Evolutionary conservation across 2,329 filamentous ascomycete species (phyloP).

Genomic region (Fusarium xylarioides): DNA sequence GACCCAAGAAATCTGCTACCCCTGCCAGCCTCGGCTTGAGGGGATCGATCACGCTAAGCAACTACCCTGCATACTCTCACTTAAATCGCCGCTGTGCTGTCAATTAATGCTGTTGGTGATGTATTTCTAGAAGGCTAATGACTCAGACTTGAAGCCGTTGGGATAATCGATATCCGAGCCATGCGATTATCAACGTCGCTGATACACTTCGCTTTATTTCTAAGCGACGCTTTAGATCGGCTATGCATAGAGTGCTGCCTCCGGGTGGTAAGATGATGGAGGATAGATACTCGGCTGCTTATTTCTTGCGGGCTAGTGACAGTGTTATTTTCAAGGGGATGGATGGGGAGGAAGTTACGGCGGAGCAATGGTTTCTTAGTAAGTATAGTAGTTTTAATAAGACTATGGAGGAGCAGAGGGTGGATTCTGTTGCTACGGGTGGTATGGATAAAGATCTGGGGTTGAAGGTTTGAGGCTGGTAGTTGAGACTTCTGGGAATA

Average conservation of each 20-base stretch:
- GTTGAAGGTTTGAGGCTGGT: background rate
- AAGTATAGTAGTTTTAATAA: background rate
- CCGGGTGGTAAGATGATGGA: background rate
- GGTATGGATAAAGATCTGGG: background rate
- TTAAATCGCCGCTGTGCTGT: background rate
- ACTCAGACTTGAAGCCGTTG: background rate
- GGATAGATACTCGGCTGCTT: background rate
- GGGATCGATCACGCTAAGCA: background rate
- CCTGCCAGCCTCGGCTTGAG: background rate
- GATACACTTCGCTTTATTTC: background rate
- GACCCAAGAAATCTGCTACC: background rate
- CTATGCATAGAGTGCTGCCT: background rate
- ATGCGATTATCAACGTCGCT: background rate
- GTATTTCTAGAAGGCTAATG: background rate
- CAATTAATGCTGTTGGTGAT: background rate
- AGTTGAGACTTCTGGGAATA: accelerated
- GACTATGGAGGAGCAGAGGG: background rate
- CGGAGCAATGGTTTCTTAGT: background rate
- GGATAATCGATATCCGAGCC: background rate
- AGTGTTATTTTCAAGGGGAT: background rate
- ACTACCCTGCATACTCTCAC: background rate
- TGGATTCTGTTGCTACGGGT: background rate
- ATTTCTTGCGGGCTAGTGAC: background rate
- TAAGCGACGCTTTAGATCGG: background rate
- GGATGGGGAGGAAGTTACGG: background rate